These are phyloP conservation scores for Suillus alpinus DNA, from an alignment of 768 basidiomycete species.

Conservation along the genomic window DNA sequence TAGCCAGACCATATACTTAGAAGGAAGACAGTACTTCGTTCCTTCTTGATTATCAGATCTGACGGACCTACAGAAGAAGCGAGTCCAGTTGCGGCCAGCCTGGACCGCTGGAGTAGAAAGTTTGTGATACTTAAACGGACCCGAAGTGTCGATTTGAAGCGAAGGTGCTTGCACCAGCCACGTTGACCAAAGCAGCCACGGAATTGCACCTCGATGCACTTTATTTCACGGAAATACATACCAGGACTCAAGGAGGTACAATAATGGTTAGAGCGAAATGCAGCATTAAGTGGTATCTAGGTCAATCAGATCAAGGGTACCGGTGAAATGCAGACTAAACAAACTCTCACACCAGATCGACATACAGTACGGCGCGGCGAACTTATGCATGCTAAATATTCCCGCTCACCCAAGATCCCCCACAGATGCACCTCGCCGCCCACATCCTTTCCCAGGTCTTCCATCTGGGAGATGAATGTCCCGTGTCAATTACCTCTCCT, in stretches of 20 bases:
- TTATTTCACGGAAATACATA: constrained; percentile 44
- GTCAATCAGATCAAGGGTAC: not conserved
- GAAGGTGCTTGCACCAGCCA: too few species aligned
- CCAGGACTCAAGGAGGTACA: constrained; percentile 29
- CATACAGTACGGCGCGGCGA: not conserved
- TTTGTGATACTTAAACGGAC: too few species aligned
- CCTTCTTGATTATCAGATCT: not conserved
- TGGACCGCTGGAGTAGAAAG: too few species aligned
- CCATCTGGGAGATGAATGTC: constrained; percentile 46
- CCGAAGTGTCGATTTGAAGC: too few species aligned
- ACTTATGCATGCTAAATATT: constrained; percentile 10
- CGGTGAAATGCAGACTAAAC: too few species aligned
- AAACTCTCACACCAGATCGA: too few species aligned
- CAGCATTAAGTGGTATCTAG: constrained; percentile 19
- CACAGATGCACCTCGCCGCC: constrained; percentile 64
- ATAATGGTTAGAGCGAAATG: constrained; percentile 43
- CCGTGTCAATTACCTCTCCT: constrained; percentile 25
- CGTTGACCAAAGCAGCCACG: not conserved
- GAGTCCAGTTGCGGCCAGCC: not conserved
- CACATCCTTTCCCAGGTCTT: constrained; percentile 64
- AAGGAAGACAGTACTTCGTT: too few species aligned
- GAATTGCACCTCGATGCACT: constrained; percentile 4
- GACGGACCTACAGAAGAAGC: not conserved
- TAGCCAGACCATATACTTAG: too few species aligned
- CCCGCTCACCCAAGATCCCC: constrained; percentile 54